Conservation (phyloP, 768 basidiomycete species). For the Suillus discolor region DNA sequence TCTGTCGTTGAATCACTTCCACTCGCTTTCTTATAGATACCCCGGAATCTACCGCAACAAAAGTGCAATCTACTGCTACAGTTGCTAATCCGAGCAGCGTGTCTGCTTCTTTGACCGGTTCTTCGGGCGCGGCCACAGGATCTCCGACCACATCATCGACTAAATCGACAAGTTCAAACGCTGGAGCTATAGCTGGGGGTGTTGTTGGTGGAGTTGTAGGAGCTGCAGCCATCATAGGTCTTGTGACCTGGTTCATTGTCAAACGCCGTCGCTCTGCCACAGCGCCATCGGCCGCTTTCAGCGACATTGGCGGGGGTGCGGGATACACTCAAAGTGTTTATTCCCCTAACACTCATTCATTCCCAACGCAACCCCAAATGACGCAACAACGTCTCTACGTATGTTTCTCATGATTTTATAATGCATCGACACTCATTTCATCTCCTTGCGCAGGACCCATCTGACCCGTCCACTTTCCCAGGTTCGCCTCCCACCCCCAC, state of each 20-base stretch:
- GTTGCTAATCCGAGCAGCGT: constrained; percentile 11
- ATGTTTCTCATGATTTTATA: constrained; percentile 12
- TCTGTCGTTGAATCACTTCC: background rate
- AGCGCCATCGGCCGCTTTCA: constrained; percentile 21
- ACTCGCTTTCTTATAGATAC: constrained; percentile 29
- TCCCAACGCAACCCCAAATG: constrained; percentile 18
- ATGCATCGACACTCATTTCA: constrained; percentile 7
- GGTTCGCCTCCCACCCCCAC: constrained; percentile 24
- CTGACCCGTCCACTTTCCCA: constrained; percentile 41
- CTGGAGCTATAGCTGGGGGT: constrained; percentile 62
- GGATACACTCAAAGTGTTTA: constrained; percentile 12
- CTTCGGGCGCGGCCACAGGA: constrained; percentile 14
- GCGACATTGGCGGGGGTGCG: background rate
- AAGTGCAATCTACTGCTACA: constrained; percentile 29
- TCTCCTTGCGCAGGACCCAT: constrained; percentile 30
- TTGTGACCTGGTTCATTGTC: constrained; percentile 41
- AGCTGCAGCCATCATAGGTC: constrained; percentile 44
- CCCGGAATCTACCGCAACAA: constrained; percentile 47
- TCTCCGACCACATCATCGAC: constrained; percentile 11
- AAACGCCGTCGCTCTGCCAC: constrained; percentile 29
- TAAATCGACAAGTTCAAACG: constrained; percentile 27
- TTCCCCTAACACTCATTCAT: constrained; percentile 14
- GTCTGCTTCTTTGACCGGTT: constrained; percentile 20
- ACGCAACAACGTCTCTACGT: constrained; percentile 33
- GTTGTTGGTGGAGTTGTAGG: constrained; percentile 64